phyloP scores from a whole-genome alignment of 1,284 basidiomycete species.

The Trichosporon sp. region DNA sequence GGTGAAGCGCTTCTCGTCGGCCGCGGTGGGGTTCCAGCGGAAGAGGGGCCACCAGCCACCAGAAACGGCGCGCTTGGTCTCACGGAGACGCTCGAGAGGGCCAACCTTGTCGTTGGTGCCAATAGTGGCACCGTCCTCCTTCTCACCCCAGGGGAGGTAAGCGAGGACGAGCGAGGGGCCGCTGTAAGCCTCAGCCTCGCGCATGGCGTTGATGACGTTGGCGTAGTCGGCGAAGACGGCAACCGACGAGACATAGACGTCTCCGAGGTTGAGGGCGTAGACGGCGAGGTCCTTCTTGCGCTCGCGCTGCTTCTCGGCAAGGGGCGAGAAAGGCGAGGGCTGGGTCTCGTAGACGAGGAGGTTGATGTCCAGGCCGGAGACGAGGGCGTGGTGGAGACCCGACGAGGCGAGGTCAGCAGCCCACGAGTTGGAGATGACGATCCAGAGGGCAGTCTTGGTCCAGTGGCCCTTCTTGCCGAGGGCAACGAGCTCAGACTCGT shows the following conservation, averaged over 20 bases:
- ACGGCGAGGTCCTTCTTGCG: conserved; percentile 91
- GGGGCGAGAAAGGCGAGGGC: conserved; percentile 70
- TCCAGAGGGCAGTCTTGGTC: conserved; percentile 78
- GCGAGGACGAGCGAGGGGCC: conserved; percentile 93
- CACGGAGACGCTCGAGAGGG: conserved; percentile 87
- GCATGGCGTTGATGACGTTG: conserved; percentile 87
- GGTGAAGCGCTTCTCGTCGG: conserved; percentile 79
- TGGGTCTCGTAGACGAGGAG: conserved; percentile 92
- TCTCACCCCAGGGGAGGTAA: conserved; percentile 81
- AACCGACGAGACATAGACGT: conserved; percentile 92
- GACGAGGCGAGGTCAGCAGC: conserved; percentile 96
- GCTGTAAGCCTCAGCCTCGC: conserved; percentile 86
- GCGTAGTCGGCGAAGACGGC: conserved; percentile 95
- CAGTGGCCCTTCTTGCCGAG: conserved; percentile 68
- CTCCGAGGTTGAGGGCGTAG: conserved; percentile 98
- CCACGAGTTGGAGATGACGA: conserved; percentile 97
- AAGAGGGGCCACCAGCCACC: conserved; percentile 98
- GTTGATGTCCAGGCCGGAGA: conserved; percentile 89
- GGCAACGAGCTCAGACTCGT: conserved; percentile 61
- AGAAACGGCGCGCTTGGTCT: conserved; percentile 96
- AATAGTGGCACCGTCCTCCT: conserved; percentile 69
- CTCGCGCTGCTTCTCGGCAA: conserved; percentile 48
- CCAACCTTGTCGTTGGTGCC: conserved; percentile 61
- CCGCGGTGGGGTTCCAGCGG: conserved; percentile 91
- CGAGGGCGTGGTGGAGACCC: conserved; percentile 90